phyloP scores from a whole-genome alignment of 345 rosid genomes.

The Isatis tinctoria region DNA sequence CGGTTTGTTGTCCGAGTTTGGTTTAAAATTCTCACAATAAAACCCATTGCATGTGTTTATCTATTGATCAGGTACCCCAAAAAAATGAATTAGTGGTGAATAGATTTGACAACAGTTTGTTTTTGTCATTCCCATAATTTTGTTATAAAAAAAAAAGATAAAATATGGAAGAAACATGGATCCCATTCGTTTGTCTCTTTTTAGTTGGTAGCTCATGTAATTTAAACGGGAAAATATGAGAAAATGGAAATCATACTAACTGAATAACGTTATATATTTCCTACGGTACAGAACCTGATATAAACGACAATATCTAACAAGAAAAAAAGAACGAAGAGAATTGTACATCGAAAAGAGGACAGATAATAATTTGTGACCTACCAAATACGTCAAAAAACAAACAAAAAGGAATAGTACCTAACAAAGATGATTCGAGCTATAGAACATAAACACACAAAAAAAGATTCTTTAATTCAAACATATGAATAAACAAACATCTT shows the following conservation, averaged over 20 bases:
- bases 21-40: constrained; percentile 74
- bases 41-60: constrained; percentile 88
- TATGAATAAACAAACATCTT: not conserved
- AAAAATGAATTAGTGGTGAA: not conserved
- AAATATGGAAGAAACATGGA: not conserved
- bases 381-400: not conserved
- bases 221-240: not conserved
- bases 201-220: not conserved
- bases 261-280: not conserved
- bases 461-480: not conserved
- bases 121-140: not conserved
- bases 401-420: not conserved
- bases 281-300: not conserved
- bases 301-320: not conserved
- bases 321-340: not conserved
- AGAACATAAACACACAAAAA: not conserved
- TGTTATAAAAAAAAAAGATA: not conserved
- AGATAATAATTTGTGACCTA: not conserved
- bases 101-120: not conserved
- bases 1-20: constrained; percentile 61
- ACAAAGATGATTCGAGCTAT: not conserved
- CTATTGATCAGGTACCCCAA: constrained; percentile 21
- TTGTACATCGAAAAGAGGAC: not conserved
- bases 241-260: not conserved
- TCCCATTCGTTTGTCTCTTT: not conserved